Percentiles rank a stretch among this genome's conserved stretches.
phyloP scores from a whole-genome alignment of 164 flowering plant species.

The Amborella trichopoda region DNA sequence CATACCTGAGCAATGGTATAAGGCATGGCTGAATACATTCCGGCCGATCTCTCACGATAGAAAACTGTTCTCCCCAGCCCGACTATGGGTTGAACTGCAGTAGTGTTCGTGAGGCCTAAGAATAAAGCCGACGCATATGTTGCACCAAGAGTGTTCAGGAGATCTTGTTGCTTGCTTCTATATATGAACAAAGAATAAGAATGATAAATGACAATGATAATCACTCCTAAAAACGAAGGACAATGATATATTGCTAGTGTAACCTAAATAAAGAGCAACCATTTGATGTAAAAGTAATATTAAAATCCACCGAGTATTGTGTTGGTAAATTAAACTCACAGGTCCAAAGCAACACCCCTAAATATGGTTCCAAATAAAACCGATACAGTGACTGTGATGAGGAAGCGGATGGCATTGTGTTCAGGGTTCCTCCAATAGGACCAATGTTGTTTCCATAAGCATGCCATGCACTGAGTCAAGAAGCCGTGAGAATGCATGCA shows the following conservation, averaged over 20 bases:
- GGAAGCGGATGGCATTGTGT: not conserved
- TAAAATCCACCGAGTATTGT: not conserved
- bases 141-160: not conserved
- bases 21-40: constrained; percentile 3
- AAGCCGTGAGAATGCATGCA: not conserved
- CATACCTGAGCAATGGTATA: constrained; percentile 2
- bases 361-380: constrained; percentile 1
- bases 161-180: not conserved
- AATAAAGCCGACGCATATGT: not conserved
- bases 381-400: not conserved
- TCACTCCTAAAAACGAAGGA: too few species aligned
- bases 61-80: constrained; percentile 4
- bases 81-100: constrained; percentile 3
- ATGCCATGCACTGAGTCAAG: not conserved
- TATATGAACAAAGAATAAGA: not conserved
- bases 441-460: constrained; percentile 1
- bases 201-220: not conserved
- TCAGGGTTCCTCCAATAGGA: constrained; percentile 3
- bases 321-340: not conserved
- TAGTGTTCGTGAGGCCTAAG: not conserved
- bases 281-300: not conserved
- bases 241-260: too few species aligned
- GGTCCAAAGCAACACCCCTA: not conserved
- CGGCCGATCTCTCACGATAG: constrained; percentile 4
- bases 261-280: too few species aligned